Percentiles rank a stretch among this genome's conserved stretches.
Evolutionary conservation across 257 asterid species (phyloP).

Genomic region (Salvia splendens): DNA sequence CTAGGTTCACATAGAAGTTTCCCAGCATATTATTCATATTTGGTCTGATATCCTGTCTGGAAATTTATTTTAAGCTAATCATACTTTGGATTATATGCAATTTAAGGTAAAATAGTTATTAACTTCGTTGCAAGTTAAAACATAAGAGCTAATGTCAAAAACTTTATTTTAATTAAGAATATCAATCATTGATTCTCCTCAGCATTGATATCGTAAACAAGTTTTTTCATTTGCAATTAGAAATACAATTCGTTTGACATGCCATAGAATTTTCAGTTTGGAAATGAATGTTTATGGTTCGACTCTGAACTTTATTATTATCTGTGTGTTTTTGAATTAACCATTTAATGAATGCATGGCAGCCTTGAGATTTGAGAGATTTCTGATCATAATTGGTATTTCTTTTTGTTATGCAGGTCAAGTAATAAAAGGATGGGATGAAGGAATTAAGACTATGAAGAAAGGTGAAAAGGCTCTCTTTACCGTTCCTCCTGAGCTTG

Average conservation of each 20-base stretch:
- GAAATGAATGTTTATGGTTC: not conserved
- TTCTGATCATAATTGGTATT: not conserved
- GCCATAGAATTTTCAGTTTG: not conserved
- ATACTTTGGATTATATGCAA: too few species aligned
- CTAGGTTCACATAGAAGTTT: too few species aligned
- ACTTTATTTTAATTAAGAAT: not conserved
- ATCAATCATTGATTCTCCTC: not conserved
- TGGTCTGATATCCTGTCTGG: too few species aligned
- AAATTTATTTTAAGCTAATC: too few species aligned
- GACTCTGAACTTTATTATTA: not conserved
- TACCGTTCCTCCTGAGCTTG: slow-evolving; percentile 55
- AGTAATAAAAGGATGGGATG: slow-evolving; percentile 67
- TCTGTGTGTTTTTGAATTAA: not conserved
- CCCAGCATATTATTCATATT: too few species aligned
- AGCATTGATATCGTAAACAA: not conserved
- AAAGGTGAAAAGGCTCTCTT: slow-evolving; percentile 62
- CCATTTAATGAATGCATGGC: not conserved
- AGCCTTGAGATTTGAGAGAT: not conserved
- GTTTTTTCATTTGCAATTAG: not conserved
- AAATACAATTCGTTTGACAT: not conserved
- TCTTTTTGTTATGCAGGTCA: slow-evolving; percentile 39
- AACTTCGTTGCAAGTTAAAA: too few species aligned
- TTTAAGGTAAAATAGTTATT: not conserved
- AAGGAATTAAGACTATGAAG: slow-evolving; percentile 62
- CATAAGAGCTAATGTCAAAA: too few species aligned